A percentile compares a stretch with the other conserved stretches of the same genome.
These are phyloP conservation scores for Picea glauca DNA, from an alignment of 75 land plant species.

Conservation along the genomic window DNA sequence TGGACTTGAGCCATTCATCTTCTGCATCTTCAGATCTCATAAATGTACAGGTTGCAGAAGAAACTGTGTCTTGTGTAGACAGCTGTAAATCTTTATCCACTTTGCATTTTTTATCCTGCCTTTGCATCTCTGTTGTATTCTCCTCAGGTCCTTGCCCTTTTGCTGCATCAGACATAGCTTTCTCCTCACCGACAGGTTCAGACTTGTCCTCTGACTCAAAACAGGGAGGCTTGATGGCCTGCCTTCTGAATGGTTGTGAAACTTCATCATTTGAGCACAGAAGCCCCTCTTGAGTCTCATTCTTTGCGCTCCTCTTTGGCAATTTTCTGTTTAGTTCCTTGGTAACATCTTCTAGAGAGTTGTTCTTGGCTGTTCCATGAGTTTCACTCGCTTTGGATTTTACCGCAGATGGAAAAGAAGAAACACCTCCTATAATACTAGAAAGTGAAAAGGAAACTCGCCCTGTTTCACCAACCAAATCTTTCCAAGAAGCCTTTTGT, in stretches of 20 bases:
- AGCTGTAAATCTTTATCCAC: neutral
- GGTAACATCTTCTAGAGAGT: neutral
- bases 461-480: slow-evolving; percentile 20
- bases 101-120: neutral
- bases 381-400: neutral
- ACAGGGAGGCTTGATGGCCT: neutral
- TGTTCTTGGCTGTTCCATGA: neutral
- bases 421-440: slow-evolving; percentile 3
- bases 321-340: neutral
- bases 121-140: neutral
- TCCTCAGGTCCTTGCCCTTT: neutral
- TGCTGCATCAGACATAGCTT: neutral
- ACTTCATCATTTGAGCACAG: neutral
- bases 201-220: neutral
- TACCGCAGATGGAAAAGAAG: neutral
- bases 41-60: slow-evolving; percentile 25
- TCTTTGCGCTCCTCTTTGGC: neutral
- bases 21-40: slow-evolving; percentile 53
- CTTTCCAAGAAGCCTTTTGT: slow-evolving; percentile 45
- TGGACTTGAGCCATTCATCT: slow-evolving; percentile 45
- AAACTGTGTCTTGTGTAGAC: neutral
- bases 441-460: slow-evolving; percentile 26
- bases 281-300: neutral
- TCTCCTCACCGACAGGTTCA: neutral
- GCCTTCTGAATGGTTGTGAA: neutral